phyloP scores from a whole-genome alignment of 176 grass and related monocot genomes.

The Juncus inflexus region DNA sequence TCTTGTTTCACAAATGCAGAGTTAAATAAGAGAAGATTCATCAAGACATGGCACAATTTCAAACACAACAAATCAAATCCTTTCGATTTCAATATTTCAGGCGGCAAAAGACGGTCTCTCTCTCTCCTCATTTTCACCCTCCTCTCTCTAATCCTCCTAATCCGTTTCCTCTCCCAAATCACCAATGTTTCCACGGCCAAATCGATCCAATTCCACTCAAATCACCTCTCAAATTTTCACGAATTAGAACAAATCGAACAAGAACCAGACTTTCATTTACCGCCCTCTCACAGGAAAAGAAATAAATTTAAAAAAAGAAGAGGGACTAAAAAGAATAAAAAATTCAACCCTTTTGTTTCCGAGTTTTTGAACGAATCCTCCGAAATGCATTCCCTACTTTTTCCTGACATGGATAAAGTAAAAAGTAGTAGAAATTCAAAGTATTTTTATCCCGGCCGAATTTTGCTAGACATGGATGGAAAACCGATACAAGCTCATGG shows the following conservation, averaged over 20 bases:
- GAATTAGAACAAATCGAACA: constrained; percentile 61
- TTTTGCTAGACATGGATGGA: constrained; percentile 65
- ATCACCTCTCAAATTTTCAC: constrained; percentile 16
- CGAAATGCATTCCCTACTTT: constrained; percentile 55
- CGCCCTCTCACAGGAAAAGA: constrained; percentile 48
- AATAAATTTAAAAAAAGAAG: constrained; percentile 52
- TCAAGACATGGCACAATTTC: constrained; percentile 50
- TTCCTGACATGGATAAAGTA: constrained; percentile 31
- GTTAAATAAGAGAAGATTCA: constrained; percentile 37
- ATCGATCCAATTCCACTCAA: constrained; percentile 17
- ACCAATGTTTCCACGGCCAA: constrained; percentile 26
- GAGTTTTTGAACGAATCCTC: constrained; percentile 77
- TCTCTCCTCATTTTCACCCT: constrained; percentile 45
- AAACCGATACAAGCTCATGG: constrained; percentile 82
- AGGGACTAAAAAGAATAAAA: constrained; percentile 25
- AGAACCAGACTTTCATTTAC: constrained; percentile 37
- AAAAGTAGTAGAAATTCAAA: constrained; percentile 26
- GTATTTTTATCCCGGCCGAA: constrained; percentile 52
- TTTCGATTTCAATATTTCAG: constrained; percentile 42
- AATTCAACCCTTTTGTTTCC: constrained; percentile 29
- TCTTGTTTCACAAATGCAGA: constrained; percentile 32
- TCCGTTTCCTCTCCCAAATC: constrained; percentile 31
- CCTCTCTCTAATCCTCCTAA: constrained; percentile 41
- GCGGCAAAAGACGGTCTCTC: constrained; percentile 31
- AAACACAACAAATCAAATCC: constrained; percentile 48